phyloP scores from a whole-genome alignment of 1,139 yeast genomes.

The Trichomonascaceae sp. region DNA sequence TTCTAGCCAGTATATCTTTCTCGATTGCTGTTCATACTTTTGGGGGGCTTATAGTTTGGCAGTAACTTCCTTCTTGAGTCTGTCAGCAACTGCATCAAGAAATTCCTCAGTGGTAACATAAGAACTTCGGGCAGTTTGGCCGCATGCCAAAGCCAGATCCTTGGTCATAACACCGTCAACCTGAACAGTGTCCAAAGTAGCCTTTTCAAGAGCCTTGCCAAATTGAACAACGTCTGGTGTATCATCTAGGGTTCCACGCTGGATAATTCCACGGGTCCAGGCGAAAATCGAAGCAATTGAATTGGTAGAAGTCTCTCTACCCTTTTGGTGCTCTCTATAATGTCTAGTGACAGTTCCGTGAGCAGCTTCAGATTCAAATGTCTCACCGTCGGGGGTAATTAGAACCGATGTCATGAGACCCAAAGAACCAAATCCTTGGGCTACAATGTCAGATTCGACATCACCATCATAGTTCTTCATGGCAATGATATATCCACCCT shows the following conservation, averaged over 20 bases:
- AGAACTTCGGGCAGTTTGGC: slow-evolving; percentile 62
- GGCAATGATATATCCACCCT: slow-evolving; percentile 92
- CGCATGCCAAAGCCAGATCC: slow-evolving; percentile 84
- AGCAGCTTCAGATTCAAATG: slow-evolving; percentile 95
- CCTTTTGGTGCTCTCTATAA: slow-evolving; percentile 89
- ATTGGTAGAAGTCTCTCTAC: slow-evolving; percentile 96
- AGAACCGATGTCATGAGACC: slow-evolving; percentile 96
- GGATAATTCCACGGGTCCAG: slow-evolving; percentile 88
- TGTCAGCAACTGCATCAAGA: slow-evolving; percentile 68
- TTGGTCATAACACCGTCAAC: slow-evolving; percentile 89
- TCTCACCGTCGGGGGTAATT: slow-evolving; percentile 90
- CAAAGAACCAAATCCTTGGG: slow-evolving; percentile 94
- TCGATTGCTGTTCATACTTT: background rate
- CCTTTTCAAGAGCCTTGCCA: slow-evolving; percentile 71
- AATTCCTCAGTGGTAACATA: slow-evolving; percentile 91
- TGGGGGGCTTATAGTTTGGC: background rate
- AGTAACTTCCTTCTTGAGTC: slow-evolving; percentile 34
- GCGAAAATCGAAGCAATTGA: slow-evolving; percentile 98
- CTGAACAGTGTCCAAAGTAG: slow-evolving; percentile 80
- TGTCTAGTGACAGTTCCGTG: slow-evolving; percentile 98
- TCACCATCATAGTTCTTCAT: slow-evolving; percentile 97
- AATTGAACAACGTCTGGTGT: slow-evolving; percentile 81
- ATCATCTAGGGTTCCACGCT: slow-evolving; percentile 82
- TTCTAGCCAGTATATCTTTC: background rate
- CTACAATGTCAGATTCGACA: slow-evolving; percentile 93